Percentiles rank a stretch among this genome's conserved stretches.
Evolutionary conservation across 768 basidiomycete species (phyloP).

Genomic region (Pisolithus albus): DNA sequence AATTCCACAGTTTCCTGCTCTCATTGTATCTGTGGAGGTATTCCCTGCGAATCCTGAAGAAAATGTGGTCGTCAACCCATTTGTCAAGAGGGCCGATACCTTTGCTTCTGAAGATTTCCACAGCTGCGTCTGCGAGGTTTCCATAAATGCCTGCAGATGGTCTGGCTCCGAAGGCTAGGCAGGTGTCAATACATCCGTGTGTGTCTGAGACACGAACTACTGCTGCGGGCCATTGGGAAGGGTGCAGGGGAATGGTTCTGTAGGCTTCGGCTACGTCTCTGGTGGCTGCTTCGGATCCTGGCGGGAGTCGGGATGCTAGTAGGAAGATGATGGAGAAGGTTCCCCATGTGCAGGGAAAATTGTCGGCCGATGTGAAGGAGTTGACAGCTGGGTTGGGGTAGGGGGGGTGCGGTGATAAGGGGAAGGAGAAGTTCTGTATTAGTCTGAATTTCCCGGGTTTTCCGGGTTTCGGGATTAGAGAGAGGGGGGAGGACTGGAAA

Average conservation of each 20-base stretch:
- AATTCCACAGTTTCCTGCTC: background rate
- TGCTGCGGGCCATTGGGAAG: too few species aligned
- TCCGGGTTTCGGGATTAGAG: constrained; percentile 15
- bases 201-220: too few species aligned
- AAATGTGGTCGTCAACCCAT: background rate
- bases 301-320: constrained; percentile 21
- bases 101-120: background rate
- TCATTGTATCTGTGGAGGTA: too few species aligned
- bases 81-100: background rate
- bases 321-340: constrained; percentile 31
- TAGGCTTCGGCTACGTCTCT: constrained; percentile 26
- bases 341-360: constrained; percentile 39
- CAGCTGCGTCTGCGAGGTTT: background rate
- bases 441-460: constrained; percentile 7
- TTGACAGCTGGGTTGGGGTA: background rate
- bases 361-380: constrained; percentile 13
- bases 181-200: background rate
- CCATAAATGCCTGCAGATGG: too few species aligned
- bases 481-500: constrained; percentile 16
- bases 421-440: constrained; percentile 17
- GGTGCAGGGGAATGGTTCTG: too few species aligned
- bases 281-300: constrained; percentile 23
- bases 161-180: too few species aligned
- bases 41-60: constrained; percentile 25
- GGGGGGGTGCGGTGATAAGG: background rate